These are phyloP conservation scores for Sideroxylon spinosum DNA, from an alignment of 179 eudicot genomes.

Conservation along the genomic window DNA sequence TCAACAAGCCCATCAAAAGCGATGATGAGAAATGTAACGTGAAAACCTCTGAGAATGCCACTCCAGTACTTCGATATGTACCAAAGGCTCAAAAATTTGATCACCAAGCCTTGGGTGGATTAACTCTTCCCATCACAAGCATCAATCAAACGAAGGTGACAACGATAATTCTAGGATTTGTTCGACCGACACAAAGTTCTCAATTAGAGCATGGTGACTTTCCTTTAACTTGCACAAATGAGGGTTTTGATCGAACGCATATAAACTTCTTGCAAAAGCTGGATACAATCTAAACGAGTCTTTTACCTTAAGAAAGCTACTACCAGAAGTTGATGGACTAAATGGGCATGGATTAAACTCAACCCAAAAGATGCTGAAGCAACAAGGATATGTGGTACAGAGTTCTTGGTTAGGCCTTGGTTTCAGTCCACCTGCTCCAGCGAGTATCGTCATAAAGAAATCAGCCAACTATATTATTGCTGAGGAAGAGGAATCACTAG, in stretches of 20 bases:
- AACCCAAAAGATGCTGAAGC: background rate
- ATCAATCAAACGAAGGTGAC: background rate
- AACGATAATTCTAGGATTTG: background rate
- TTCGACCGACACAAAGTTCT: background rate
- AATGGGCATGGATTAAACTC: background rate
- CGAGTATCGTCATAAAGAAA: background rate
- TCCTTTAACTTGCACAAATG: background rate
- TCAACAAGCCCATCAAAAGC: no score
- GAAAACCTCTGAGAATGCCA: background rate
- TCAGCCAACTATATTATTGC: background rate
- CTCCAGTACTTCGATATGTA: background rate
- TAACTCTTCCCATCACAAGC: background rate
- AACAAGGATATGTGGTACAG: background rate
- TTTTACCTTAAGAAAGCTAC: background rate
- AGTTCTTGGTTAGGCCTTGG: background rate
- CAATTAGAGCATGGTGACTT: background rate
- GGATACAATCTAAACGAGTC: background rate
- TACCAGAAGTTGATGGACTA: background rate
- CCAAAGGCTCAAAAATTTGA: background rate
- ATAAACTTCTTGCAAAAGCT: background rate
- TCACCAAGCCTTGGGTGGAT: background rate
- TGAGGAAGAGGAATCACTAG: background rate
- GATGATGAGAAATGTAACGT: background rate
- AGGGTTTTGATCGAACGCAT: background rate
- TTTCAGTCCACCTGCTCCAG: background rate